phyloP scores from a whole-genome alignment of 768 basidiomycete genomes.

The Amanita pallidorosea region DNA sequence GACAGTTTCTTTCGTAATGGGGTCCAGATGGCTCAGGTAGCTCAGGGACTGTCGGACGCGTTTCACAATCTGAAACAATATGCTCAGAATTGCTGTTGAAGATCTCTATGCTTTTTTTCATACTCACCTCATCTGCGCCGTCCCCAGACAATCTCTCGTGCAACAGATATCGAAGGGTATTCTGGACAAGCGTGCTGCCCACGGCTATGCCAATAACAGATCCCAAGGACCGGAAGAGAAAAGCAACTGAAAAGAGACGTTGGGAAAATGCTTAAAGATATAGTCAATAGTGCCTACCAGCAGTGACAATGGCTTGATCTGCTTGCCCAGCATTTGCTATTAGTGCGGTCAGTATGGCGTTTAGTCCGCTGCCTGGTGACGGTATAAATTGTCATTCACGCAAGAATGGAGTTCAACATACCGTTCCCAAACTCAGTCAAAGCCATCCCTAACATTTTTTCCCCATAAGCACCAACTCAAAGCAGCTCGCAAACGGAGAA shows the following conservation, averaged over 20 bases:
- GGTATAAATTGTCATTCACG: not conserved
- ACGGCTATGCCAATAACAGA: conserved; percentile 46
- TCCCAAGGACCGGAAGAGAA: conserved; percentile 57
- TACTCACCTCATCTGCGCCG: conserved; percentile 41
- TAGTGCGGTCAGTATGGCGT: conserved; percentile 46
- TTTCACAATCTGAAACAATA: conserved; percentile 27
- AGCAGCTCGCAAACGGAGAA: not conserved
- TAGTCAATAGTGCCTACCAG: conserved; percentile 25
- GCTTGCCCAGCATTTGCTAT: conserved; percentile 53
- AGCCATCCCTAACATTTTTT: conserved; percentile 18
- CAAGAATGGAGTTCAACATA: conserved; percentile 6
- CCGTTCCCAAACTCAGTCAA: conserved; percentile 30
- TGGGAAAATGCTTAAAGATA: not conserved
- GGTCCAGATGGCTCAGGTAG: conserved; percentile 34
- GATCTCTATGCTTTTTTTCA: conserved; percentile 5
- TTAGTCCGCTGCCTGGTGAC: conserved; percentile 34
- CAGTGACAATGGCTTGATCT: conserved; percentile 58
- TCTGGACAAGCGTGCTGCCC: conserved; percentile 47
- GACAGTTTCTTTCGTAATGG: conserved; percentile 23
- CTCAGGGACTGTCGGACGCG: conserved; percentile 39
- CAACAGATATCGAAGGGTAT: conserved; percentile 33
- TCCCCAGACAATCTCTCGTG: conserved; percentile 28
- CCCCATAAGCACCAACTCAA: not conserved
- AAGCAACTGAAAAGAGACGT: conserved; percentile 31
- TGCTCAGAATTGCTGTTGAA: not conserved